These are phyloP conservation scores for Fraxinus xanthoxyloides DNA, from an alignment of 305 asterid species.

Conservation along the genomic window DNA sequence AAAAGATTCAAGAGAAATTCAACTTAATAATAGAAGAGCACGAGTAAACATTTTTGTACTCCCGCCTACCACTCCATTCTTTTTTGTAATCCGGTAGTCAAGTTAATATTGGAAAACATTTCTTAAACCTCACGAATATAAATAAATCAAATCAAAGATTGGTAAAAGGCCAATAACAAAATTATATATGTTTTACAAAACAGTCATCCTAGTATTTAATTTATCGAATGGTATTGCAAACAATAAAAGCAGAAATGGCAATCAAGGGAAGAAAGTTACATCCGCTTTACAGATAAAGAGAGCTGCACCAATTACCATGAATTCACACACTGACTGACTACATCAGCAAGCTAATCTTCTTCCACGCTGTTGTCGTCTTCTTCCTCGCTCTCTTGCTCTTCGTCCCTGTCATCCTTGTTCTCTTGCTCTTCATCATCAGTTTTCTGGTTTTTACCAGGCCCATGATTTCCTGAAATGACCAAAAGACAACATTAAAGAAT, in stretches of 20 bases:
- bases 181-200: background rate
- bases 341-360: background rate
- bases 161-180: background rate
- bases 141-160: background rate
- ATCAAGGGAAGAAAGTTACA: background rate
- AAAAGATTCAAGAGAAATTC: background rate
- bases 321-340: background rate
- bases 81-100: background rate
- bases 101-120: background rate
- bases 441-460: constrained; percentile 29
- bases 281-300: constrained; percentile 1
- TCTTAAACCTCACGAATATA: background rate
- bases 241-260: background rate
- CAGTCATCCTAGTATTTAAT: background rate
- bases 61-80: background rate
- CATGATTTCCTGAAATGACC: constrained; percentile 31
- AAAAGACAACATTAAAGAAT: background rate
- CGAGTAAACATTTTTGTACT: background rate
- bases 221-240: background rate
- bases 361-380: background rate
- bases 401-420: constrained; percentile 27
- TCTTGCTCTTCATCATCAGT: constrained; percentile 20
- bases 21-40: background rate
- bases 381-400: constrained; percentile 1
- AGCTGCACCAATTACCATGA: background rate